phyloP scores from a whole-genome alignment of 75 land plant species.

The Chamaecyparis obtusa region DNA sequence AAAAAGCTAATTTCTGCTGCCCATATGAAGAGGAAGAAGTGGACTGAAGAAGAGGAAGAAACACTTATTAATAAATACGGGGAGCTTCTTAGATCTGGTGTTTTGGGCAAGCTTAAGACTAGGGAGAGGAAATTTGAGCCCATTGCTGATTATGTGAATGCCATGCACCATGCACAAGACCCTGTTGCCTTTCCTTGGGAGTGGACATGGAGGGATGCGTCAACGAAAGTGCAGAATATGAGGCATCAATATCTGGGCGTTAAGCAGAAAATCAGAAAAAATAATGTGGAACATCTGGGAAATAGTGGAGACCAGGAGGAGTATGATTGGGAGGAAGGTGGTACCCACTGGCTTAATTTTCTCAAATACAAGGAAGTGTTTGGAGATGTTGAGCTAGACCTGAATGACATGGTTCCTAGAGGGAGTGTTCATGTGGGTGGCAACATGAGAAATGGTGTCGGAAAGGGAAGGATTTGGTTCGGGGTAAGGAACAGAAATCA shows the following conservation, averaged over 20 bases:
- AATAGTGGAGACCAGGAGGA: conserved; percentile 15
- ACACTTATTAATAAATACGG: conserved; percentile 55
- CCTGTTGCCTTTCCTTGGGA: conserved; percentile 64
- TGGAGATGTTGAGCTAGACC: conserved; percentile 42
- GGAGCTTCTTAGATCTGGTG: conserved; percentile 37
- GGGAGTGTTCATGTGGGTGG: conserved; percentile 6
- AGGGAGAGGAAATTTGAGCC: conserved; percentile 74
- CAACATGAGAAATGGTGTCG: conserved; percentile 2
- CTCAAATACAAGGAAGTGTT: conserved; percentile 66
- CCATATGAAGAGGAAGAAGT: conserved; percentile 71
- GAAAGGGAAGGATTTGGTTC: conserved; percentile 11
- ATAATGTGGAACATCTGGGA: conserved; percentile 1
- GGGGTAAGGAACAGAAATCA: neutral
- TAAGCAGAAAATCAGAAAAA: conserved; percentile 52
- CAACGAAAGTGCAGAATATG: conserved; percentile 84
- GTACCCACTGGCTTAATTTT: conserved; percentile 72
- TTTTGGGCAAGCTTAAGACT: conserved; percentile 50
- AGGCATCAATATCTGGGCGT: conserved; percentile 72
- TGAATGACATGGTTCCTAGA: conserved; percentile 10
- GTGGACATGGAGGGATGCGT: conserved; percentile 84
- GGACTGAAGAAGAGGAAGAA: conserved; percentile 72
- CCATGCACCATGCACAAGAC: conserved; percentile 50
- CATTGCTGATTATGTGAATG: conserved; percentile 62
- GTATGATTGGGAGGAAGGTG: conserved; percentile 49
- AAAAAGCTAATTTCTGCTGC: conserved; percentile 12